Evolutionary conservation across 2,329 filamentous ascomycete species (phyloP).

Genomic region (Trichoderma citrinoviride): DNA sequence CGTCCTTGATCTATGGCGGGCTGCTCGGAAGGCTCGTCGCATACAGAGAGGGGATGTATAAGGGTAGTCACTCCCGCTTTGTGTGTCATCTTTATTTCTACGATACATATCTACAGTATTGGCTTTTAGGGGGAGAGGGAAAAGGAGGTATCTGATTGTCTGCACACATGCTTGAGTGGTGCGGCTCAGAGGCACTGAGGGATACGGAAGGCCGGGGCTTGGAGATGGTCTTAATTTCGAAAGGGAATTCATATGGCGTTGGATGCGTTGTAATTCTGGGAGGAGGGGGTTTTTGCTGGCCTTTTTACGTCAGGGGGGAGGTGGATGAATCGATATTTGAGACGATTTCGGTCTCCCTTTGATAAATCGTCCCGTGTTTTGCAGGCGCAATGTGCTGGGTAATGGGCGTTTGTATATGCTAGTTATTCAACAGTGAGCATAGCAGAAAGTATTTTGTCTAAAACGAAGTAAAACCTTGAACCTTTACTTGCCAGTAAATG

Average conservation of each 20-base stretch:
- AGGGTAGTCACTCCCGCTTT: not conserved
- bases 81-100: constrained; percentile 18
- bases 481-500: not conserved
- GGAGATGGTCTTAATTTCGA: constrained; percentile 11
- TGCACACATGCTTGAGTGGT: not conserved
- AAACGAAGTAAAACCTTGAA: not conserved
- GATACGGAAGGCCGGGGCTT: constrained; percentile 4
- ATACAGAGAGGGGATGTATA: not conserved
- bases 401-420: constrained; percentile 14
- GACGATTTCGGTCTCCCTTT: not conserved
- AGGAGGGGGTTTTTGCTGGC: not conserved
- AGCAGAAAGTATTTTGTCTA: not conserved
- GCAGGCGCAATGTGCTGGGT: not conserved
- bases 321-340: constrained; percentile 15
- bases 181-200: not conserved
- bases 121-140: not conserved
- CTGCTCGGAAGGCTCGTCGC: not conserved
- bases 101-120: constrained; percentile 13
- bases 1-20: constrained; percentile 4
- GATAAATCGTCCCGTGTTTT: not conserved
- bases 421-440: not conserved
- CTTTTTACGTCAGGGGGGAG: constrained; percentile 8
- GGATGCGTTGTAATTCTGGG: constrained; percentile 3
- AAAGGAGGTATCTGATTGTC: constrained; percentile 10
- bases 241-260: constrained; percentile 14